Evolutionary conservation across 2,329 filamentous ascomycete species (phyloP).

Genomic region (Raffaelea ambrosiae): DNA sequence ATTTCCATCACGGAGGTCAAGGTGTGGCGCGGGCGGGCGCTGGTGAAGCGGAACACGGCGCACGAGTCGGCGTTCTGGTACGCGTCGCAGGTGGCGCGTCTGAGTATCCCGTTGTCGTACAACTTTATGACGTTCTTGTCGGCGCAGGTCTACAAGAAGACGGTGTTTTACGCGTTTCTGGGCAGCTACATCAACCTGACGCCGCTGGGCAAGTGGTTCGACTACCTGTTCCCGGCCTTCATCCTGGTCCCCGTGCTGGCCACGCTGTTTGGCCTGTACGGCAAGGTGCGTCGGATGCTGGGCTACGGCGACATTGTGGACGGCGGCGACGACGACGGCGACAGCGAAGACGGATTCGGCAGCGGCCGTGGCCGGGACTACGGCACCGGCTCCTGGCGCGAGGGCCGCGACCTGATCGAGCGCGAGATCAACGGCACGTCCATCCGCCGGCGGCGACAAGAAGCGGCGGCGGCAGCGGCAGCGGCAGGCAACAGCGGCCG

Average conservation of each 20-base stretch:
- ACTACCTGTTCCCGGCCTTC: conserved; percentile 80
- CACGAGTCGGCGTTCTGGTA: conserved; percentile 96
- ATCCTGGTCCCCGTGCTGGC: conserved; percentile 79
- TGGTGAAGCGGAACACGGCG: conserved; percentile 86
- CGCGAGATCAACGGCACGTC: conserved; percentile 65
- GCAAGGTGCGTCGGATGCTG: conserved; percentile 64
- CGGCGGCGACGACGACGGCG: conserved; percentile 62
- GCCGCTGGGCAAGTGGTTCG: conserved; percentile 72
- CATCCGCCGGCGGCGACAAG: conserved; percentile 39
- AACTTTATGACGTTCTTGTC: conserved; percentile 93
- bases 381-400: conserved; percentile 79
- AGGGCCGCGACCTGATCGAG: conserved; percentile 84
- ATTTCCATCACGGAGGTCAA: conserved; percentile 86
- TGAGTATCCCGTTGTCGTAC: conserved; percentile 88
- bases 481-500: conserved; percentile 16
- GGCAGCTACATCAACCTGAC: conserved; percentile 78
- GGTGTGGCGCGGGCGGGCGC: conserved; percentile 91
- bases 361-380: conserved; percentile 62
- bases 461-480: conserved; percentile 17
- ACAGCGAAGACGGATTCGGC: too few relatives aligned
- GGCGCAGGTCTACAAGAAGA: conserved; percentile 60
- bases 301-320: conserved; percentile 75
- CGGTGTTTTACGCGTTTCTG: conserved; percentile 81
- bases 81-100: conserved; percentile 79
- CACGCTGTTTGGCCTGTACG: conserved; percentile 83